Evolutionary conservation across 108 stramenopile species (phyloP), one percentile per base, ranked within the genome.

Genomic region (Nannochloropsis gaditana): DNA sequence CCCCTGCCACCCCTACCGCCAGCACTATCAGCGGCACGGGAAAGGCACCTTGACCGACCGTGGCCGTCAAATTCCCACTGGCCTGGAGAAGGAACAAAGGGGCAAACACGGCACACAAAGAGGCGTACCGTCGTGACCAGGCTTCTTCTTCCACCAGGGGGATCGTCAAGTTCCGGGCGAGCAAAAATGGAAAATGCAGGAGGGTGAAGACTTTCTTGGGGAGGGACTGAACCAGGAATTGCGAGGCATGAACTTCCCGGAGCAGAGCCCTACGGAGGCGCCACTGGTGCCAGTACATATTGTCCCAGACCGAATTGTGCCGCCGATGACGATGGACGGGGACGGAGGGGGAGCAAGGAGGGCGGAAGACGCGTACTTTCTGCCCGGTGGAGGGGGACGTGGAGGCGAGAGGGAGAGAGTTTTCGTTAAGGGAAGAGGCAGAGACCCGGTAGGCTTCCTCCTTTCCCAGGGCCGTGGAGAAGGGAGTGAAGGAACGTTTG

Each of bases 241-340:
- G 42, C n/a, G 44, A 88, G 45, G 41, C 84, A 42, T 43, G 80
- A 6, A 91, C 21, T 42, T 85, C 79, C 2, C 87, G 87, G 9
- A 44, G 89, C 9, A 88, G 11, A 9, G 85, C 42, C 79, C 89
- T 11, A 9, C 90, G 87, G 45, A 91, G 42, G n/a, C 85, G 44
- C 90, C 90, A 91, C 82, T 91, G 90, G 42, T 90, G 85, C 90
- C 90, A 91, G 31, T 88, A 87, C 31, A 91, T 11, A 50, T 80
- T 84, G 2, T 6, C 81, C 87, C 87, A 88, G 11, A 80, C 81
- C 9, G 45, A 47, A 73, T 79, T 45, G n/a, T 84, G 80, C n/a
- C 84, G 79, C 41, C 11, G 45, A 81, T 44, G 79, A 47, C 43
- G 41, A 21, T n/a, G 31, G 17, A 19, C 44, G 42, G 42, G 0